Base-by-base conservation (phyloP, 352 stramenopile species). In the Pilasporangium apinafurcum region DNA sequence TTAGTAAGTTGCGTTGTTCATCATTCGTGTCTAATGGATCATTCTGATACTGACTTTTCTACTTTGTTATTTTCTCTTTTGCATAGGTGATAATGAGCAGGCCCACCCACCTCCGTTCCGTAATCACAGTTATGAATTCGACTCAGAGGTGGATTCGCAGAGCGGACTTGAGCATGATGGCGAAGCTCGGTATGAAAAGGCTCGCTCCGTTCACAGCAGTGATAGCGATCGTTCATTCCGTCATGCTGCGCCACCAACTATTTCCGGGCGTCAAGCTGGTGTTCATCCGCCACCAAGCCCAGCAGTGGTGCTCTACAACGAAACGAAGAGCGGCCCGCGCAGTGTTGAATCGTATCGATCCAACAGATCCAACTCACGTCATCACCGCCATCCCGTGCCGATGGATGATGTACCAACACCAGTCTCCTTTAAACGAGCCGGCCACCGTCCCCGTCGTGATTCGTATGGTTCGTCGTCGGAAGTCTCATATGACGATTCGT, bases 81-180 rank as follows among this genome's bases (percentile, higher is more conserved):
- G 12, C 22, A 24, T 31, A 48, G 47, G 32, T 16, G 47, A 54
- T n/a, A n/a, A n/a, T n/a, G n/a, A n/a, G n/a, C n/a, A n/a, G n/a
- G n/a, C n/a, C n/a, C n/a, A n/a, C n/a, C n/a, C n/a, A n/a, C n/a
- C n/a, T 48, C 47, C 18, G 28, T 39, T 8, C 47, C 41, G 16
- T 27, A 39, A 22, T 47, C 47, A 2, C 48, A 54, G 25, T 17
- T 26, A 32, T 5, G 34, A 38, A 22, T 33, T 55, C 8, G 52
- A 51, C 27, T 35, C 27, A 13, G 43, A 56, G 41, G 18, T 56
- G 40, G 25, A 43, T 44, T 13, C 59, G 51, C n/a, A 26, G 43
- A 32, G 65, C 52, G 36, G 50, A 58, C 22, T 46, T 40, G 28
- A 63, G 52, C n/a, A n/a, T n/a, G n/a, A n/a, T n/a, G n/a, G n/a